Evolutionary conservation across 345 rosid genomes (phyloP).

Genomic region (Acer saccharum): DNA sequence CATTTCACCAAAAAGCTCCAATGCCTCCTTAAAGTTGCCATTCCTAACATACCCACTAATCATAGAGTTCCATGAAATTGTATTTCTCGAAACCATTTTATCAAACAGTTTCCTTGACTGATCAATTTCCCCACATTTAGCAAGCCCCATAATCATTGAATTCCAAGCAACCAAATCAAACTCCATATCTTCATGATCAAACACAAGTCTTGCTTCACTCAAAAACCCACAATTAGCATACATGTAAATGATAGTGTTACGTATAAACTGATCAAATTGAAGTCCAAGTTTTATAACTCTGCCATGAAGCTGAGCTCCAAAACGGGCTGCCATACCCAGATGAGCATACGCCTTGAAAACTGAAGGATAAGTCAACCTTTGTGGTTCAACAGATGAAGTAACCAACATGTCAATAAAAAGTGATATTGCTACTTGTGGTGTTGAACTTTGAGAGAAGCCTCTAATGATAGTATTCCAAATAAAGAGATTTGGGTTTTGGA

Average conservation of each 20-base stretch:
- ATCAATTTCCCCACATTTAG: slow-evolving; percentile 56
- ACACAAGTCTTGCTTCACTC: slow-evolving; percentile 54
- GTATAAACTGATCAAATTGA: slow-evolving; percentile 55
- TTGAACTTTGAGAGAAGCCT: slow-evolving; percentile 66
- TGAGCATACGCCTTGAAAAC: slow-evolving; percentile 71
- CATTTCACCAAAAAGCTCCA: slow-evolving; percentile 61
- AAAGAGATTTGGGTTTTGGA: slow-evolving; percentile 51
- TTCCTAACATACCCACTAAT: slow-evolving; percentile 72
- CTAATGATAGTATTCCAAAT: slow-evolving; percentile 77
- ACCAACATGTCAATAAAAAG: slow-evolving; percentile 59
- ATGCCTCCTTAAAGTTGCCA: slow-evolving; percentile 50
- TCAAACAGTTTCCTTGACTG: slow-evolving; percentile 60
- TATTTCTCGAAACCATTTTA: slow-evolving; percentile 44
- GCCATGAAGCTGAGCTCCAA: slow-evolving; percentile 73
- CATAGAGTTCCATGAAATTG: slow-evolving; percentile 76
- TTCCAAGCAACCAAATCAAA: slow-evolving; percentile 75
- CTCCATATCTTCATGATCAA: slow-evolving; percentile 30
- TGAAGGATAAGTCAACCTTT: slow-evolving; percentile 75
- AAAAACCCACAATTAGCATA: slow-evolving; percentile 58
- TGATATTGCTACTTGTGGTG: slow-evolving; percentile 52
- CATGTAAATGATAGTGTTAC: slow-evolving; percentile 61
- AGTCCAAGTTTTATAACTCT: slow-evolving; percentile 69
- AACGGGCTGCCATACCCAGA: slow-evolving; percentile 50
- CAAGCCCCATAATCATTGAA: slow-evolving; percentile 64
- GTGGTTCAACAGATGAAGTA: slow-evolving; percentile 48